Evolutionary conservation across 208 protist species (phyloP).

Genomic region (Crithidia sp.): DNA sequence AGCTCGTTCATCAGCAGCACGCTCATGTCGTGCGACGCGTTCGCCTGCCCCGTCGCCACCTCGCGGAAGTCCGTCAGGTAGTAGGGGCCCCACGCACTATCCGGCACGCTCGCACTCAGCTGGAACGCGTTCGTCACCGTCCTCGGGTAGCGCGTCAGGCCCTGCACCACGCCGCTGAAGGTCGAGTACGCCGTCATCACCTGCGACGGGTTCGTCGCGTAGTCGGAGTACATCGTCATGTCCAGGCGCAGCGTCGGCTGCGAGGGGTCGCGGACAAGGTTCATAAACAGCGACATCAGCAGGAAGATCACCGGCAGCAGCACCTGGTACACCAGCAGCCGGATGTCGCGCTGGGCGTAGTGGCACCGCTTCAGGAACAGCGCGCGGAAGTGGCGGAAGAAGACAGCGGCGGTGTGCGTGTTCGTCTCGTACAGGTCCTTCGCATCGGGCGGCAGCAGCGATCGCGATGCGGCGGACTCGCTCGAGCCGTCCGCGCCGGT

Average conservation of each 20-base stretch:
- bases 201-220: conserved; percentile 47
- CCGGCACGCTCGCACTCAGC: conserved; percentile 20
- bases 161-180: conserved; percentile 15
- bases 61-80: conserved; percentile 35
- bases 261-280: conserved; percentile 50
- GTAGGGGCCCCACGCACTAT: conserved; percentile 33
- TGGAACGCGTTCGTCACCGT: conserved; percentile 35
- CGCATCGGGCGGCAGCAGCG: not conserved
- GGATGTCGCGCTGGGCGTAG: conserved; percentile 75
- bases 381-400: conserved; percentile 69
- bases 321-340: conserved; percentile 78
- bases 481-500: conserved; percentile 4
- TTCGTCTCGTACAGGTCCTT: conserved; percentile 33
- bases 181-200: conserved; percentile 42
- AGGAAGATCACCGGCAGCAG: conserved; percentile 78
- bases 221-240: conserved; percentile 68
- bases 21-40: conserved; percentile 49
- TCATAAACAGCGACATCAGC: conserved; percentile 74
- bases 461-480: conserved; percentile 1
- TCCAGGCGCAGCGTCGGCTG: conserved; percentile 69
- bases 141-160: conserved; percentile 4
- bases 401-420: conserved; percentile 26
- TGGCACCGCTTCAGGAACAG: conserved; percentile 81
- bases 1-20: conserved; percentile 32
- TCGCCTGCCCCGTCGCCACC: conserved; percentile 16